Percentiles rank a stretch among this genome's conserved stretches.
Evolutionary conservation across 192 early-diverging fungal species (phyloP).

Genomic region (Haplosporangium gracile): DNA sequence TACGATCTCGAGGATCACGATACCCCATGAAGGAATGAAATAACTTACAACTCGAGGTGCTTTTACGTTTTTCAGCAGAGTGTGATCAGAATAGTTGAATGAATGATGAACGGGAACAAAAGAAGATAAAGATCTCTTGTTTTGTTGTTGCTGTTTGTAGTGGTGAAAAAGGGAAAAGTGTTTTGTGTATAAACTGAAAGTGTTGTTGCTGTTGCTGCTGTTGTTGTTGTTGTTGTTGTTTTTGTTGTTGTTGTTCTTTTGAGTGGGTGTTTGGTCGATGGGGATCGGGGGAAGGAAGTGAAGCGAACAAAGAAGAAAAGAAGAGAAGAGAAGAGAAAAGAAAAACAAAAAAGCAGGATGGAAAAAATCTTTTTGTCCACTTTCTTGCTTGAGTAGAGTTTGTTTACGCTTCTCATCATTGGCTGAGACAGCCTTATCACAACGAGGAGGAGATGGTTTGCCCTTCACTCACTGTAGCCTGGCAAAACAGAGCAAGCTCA

Average conservation of each 20-base stretch:
- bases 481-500: no score
- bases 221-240: not conserved
- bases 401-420: not conserved
- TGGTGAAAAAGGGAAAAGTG: not conserved
- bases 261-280: not conserved
- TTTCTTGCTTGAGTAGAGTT: not conserved
- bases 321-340: slow-evolving; percentile 15
- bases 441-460: not conserved
- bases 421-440: slow-evolving; percentile 3
- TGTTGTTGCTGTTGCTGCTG: not conserved
- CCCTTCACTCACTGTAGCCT: not conserved
- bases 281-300: not conserved
- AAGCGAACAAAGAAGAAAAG: slow-evolving; percentile 15
- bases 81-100: slow-evolving; percentile 1
- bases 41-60: slow-evolving; percentile 31
- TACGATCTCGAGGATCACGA: not conserved
- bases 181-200: no score
- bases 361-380: slow-evolving; percentile 18
- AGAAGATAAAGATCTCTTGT: not conserved
- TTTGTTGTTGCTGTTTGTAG: slow-evolving; percentile 2
- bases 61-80: slow-evolving; percentile 23
- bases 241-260: not conserved
- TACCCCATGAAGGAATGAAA: no score
- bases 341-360: not conserved
- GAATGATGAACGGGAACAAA: not conserved